Conservation (phyloP, 2,329 filamentous ascomycete species). For the Neoarthrinium moseri region DNA sequence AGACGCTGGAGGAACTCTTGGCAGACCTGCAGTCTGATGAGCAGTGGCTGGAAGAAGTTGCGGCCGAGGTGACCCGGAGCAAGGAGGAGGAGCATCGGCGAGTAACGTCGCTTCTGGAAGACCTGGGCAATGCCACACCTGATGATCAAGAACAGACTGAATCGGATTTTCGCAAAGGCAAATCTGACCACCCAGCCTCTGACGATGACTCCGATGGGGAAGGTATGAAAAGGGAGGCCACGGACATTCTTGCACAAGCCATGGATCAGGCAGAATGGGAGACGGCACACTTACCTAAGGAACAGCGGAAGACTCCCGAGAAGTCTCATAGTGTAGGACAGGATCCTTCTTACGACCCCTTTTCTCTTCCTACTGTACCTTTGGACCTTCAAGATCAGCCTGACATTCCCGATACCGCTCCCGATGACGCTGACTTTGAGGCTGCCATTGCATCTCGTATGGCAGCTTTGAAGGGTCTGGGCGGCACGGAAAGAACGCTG, state of each 20-base stretch:
- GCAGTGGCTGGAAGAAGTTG: slow-evolving; percentile 29
- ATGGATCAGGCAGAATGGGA: slow-evolving; percentile 44
- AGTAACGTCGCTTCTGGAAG: slow-evolving; percentile 30
- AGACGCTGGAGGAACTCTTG: slow-evolving; percentile 51
- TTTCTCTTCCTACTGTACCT: slow-evolving; percentile 48
- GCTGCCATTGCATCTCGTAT: slow-evolving; percentile 51
- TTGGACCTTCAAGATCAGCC: slow-evolving; percentile 37
- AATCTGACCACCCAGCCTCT: neutral
- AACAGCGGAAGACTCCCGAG: too few species aligned
- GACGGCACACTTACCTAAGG: slow-evolving; percentile 12
- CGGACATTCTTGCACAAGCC: slow-evolving; percentile 43
- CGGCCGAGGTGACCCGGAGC: slow-evolving; percentile 18
- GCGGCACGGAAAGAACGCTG: slow-evolving; percentile 13
- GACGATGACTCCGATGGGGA: slow-evolving; percentile 49
- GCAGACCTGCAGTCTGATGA: slow-evolving; percentile 37
- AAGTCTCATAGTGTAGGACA: too few species aligned
- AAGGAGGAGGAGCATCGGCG: slow-evolving; percentile 27
- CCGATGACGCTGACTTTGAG: slow-evolving; percentile 34
- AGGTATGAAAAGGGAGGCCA: slow-evolving; percentile 41
- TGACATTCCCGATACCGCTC: slow-evolving; percentile 11
- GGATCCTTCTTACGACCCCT: too few species aligned
- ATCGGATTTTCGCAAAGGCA: neutral
- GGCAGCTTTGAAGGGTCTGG: slow-evolving; percentile 45
- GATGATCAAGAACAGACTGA: slow-evolving; percentile 5
- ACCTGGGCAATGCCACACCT: slow-evolving; percentile 23